Base-by-base conservation (phyloP, 805 yeast species). In the Wickerhamomyces subpelliculosus region DNA sequence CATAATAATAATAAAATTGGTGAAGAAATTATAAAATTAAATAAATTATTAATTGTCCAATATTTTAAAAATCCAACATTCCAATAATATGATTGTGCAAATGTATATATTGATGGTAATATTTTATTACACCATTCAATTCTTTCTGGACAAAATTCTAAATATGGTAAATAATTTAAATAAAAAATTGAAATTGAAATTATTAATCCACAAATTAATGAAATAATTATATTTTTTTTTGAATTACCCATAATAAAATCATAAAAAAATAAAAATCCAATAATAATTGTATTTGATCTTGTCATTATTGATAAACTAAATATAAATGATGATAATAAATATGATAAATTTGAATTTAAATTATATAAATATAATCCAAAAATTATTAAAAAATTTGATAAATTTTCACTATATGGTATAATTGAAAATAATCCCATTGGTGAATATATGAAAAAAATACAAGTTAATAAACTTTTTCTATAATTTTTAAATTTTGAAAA, bases 31-130 rank as follows among this genome's bases (percentile, higher is more conserved):
- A 79, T 22, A 55, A 93, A 90, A 58, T 89, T 84, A 10, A 96
- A 96, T 8, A 85, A 58, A 51, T 93, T 90, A 52, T 77, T 78
- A 0, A 68, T 41, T 0, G 93, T 82, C 90, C 96, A 93, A 60
- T 93, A 93, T 29, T 61, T 66, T 39, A 93, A 58, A 37, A 89
- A 75, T 0, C 98, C 97, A 32, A 68, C 72, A 48, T 78, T 73
- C 98, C 98, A 93, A 57, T 90, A 88, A 45, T 77, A 68, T 2
- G 61, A 41, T 59, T 93, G 98, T 7, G 94, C 84, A 56, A 70
- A 85, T 4, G 73, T 57, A 48, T 79, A 79, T 12, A 90, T 64
- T 18, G 81, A 72, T 7, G 84, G 86, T 0, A 84, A 36, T 4
- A 45, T 41, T 5, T 62, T 46, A 12, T 62, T 43, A 56, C 98